These are phyloP conservation scores for Tricholoma sp. DNA, from an alignment of 768 basidiomycete genomes.

Conservation along the genomic window DNA sequence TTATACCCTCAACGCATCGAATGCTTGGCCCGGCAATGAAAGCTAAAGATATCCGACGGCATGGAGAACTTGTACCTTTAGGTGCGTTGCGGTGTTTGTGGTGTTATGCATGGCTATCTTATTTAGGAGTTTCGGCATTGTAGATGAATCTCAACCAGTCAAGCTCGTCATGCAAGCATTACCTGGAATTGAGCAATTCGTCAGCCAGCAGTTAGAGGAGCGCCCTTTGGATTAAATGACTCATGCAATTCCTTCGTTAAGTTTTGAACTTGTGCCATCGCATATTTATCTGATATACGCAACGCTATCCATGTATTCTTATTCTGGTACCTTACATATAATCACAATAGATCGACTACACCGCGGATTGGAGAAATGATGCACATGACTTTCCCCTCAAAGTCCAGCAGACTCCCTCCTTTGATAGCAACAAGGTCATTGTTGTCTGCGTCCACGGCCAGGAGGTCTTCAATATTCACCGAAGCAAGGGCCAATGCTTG, in stretches of 20 bases:
- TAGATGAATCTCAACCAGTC: conserved; percentile 71
- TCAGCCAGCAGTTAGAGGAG: conserved; percentile 31
- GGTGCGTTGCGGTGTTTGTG: conserved; percentile 37
- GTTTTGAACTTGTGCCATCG: neutral
- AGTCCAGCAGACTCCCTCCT: conserved; percentile 49
- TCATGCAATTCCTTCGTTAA: neutral
- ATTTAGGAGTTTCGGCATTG: neutral
- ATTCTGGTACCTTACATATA: neutral
- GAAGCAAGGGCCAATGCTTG: conserved; percentile 44
- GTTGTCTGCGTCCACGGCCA: conserved; percentile 30
- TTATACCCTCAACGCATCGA: conserved; percentile 61
- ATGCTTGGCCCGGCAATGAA: conserved; percentile 38
- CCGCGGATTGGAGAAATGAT: conserved; percentile 45
- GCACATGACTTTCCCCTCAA: conserved; percentile 44
- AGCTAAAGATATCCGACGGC: conserved; percentile 47
- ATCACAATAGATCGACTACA: conserved; percentile 16
- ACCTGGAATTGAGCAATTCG: conserved; percentile 56
- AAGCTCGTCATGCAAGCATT: conserved; percentile 66
- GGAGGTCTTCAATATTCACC: conserved; percentile 37
- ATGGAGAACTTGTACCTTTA: conserved; percentile 59
- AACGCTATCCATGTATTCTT: conserved; percentile 1
- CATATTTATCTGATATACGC: conserved; percentile 1
- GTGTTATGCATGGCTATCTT: neutral
- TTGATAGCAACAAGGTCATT: conserved; percentile 55
- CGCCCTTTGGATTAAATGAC: conserved; percentile 1